A percentile compares a stretch with the other conserved stretches of the same genome.
These are phyloP conservation scores for Microsporum audouinii DNA, from an alignment of 2,329 filamentous ascomycete genomes.

Conservation along the genomic window DNA sequence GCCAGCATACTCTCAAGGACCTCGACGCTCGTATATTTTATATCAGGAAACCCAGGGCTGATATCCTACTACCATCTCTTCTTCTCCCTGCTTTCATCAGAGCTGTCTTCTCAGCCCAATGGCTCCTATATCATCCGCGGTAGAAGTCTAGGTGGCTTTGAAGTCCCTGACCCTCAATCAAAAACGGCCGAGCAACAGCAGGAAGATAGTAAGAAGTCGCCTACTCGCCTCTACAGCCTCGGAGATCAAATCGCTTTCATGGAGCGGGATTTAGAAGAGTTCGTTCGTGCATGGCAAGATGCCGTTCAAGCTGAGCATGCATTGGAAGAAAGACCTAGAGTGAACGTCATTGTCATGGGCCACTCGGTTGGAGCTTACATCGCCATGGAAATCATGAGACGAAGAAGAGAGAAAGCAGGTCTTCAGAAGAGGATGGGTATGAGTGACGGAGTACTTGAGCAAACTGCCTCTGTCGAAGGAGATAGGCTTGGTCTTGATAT, in stretches of 20 bases:
- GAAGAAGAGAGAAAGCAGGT: constrained; percentile 37
- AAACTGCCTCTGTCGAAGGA: background rate
- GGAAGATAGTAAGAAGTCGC: background rate
- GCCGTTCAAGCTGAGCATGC: background rate
- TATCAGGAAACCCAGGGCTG: constrained; percentile 42
- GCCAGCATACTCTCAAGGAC: constrained; percentile 12
- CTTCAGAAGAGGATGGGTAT: background rate
- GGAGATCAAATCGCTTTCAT: constrained; percentile 42
- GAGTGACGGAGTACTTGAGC: background rate
- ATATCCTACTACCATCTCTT: constrained; percentile 40
- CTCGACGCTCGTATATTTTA: constrained; percentile 33
- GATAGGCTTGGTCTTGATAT: constrained; percentile 26
- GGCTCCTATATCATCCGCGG: constrained; percentile 23
- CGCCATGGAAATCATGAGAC: constrained; percentile 53
- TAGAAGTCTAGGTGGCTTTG: constrained; percentile 27
- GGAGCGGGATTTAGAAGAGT: constrained; percentile 31
- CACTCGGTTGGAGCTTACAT: constrained; percentile 68
- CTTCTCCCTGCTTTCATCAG: constrained; percentile 26
- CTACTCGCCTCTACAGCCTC: constrained; percentile 27
- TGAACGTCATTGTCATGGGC: constrained; percentile 53
- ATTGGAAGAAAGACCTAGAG: constrained; percentile 11
- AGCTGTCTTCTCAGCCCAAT: constrained; percentile 13
- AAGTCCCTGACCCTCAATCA: constrained; percentile 14
- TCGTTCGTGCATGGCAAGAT: constrained; percentile 23
- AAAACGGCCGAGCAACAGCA: background rate